Percentiles rank a stretch among this genome's conserved stretches.
Evolutionary conservation across 2,329 filamentous ascomycete genomes (phyloP).

Genomic region (Dactylellina cionopaga): DNA sequence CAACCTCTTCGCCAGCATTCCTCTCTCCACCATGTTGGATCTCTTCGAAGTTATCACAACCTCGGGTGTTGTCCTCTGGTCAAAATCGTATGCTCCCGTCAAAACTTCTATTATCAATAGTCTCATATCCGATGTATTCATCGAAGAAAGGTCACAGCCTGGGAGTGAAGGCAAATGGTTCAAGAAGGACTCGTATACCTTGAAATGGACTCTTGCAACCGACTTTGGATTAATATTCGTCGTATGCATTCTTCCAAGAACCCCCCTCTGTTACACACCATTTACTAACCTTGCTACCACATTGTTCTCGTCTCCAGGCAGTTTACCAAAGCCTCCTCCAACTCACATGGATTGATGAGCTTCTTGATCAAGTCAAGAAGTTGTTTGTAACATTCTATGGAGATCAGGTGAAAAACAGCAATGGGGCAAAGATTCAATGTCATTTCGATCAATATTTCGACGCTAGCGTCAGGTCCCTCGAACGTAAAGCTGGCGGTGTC

Average conservation of each 20-base stretch:
- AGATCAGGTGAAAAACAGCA: slow-evolving; percentile 82
- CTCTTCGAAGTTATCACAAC: slow-evolving; percentile 96
- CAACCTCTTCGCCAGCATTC: neutral
- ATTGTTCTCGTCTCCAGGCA: slow-evolving; percentile 69
- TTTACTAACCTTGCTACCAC: slow-evolving; percentile 44
- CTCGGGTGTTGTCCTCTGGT: slow-evolving; percentile 96
- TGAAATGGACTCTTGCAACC: slow-evolving; percentile 93
- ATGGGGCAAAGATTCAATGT: slow-evolving; percentile 82
- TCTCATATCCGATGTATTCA: slow-evolving; percentile 96
- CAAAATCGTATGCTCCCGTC: slow-evolving; percentile 81
- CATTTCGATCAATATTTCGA: slow-evolving; percentile 94
- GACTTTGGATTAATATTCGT: slow-evolving; percentile 96
- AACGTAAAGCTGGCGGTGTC: slow-evolving; percentile 64
- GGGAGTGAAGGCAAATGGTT: slow-evolving; percentile 73
- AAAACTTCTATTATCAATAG: slow-evolving; percentile 87
- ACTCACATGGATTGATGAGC: slow-evolving; percentile 94
- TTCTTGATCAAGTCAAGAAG: slow-evolving; percentile 92
- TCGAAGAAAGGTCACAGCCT: slow-evolving; percentile 83
- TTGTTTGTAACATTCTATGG: slow-evolving; percentile 92
- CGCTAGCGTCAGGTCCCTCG: slow-evolving; percentile 86
- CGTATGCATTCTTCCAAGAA: slow-evolving; percentile 65
- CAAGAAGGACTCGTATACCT: slow-evolving; percentile 89
- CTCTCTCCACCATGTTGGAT: slow-evolving; percentile 68
- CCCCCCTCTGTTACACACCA: slow-evolving; percentile 2
- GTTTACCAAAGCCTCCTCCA: slow-evolving; percentile 96